phyloP scores from a whole-genome alignment of 768 basidiomycete genomes.

The Coprinopsis marcescibilis region DNA sequence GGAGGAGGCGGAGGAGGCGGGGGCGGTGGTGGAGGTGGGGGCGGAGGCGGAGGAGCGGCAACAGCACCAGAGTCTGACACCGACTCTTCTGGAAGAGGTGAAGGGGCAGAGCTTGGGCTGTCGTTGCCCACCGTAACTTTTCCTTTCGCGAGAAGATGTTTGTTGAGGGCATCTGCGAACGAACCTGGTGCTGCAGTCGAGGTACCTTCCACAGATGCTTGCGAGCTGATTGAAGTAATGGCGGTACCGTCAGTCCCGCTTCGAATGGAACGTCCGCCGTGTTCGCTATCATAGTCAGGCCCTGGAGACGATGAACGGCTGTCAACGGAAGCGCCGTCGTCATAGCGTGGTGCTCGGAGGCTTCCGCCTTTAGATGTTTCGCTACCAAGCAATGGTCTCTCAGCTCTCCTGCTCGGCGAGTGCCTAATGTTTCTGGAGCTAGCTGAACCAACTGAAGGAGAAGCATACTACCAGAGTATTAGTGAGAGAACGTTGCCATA shows the following conservation, averaged over 20 bases:
- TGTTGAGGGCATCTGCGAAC: slow-evolving; percentile 57
- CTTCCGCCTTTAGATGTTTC: slow-evolving; percentile 36
- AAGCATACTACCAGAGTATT: slow-evolving; percentile 43
- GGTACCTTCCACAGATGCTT: slow-evolving; percentile 31
- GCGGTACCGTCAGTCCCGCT: slow-evolving; percentile 49
- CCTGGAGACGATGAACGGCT: slow-evolving; percentile 39
- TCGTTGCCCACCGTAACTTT: slow-evolving; percentile 32
- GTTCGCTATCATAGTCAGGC: slow-evolving; percentile 54
- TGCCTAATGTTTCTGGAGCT: slow-evolving; percentile 65
- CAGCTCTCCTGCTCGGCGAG: slow-evolving; percentile 53
- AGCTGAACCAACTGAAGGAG: slow-evolving; percentile 50
- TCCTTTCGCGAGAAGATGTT: slow-evolving; percentile 49
- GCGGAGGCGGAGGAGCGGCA: slow-evolving; percentile 23
- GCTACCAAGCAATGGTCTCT: slow-evolving; percentile 37
- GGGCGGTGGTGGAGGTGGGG: slow-evolving; percentile 16
- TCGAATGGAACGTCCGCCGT: slow-evolving; percentile 42
- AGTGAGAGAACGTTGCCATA: slow-evolving; percentile 7
- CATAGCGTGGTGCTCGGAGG: slow-evolving; percentile 36
- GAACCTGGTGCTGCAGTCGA: slow-evolving; percentile 34
- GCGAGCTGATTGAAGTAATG: slow-evolving; percentile 51
- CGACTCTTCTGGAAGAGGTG: slow-evolving; percentile 37
- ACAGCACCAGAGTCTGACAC: slow-evolving; percentile 3
- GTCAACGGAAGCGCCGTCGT: slow-evolving; percentile 34
- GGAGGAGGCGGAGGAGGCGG: slow-evolving; percentile 17
- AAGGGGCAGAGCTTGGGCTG: slow-evolving; percentile 29